These are phyloP conservation scores for Xylariaceae sp. DNA, from an alignment of 2,329 filamentous ascomycete genomes.

Conservation along the genomic window DNA sequence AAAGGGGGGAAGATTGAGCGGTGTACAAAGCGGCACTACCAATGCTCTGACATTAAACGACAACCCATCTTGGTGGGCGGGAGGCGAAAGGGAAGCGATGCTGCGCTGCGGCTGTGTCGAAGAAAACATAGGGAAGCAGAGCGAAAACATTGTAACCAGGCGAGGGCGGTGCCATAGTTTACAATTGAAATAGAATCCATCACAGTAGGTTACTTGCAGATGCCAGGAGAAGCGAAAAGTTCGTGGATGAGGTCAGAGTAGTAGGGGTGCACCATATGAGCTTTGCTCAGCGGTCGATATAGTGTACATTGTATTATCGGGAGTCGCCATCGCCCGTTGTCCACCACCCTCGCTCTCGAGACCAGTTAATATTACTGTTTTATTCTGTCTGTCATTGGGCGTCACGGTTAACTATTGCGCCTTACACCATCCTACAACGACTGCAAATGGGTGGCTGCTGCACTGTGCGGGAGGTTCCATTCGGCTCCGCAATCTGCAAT, in stretches of 20 bases:
- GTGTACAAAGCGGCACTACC: constrained; percentile 21
- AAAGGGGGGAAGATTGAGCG: constrained; percentile 18
- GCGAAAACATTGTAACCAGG: neutral
- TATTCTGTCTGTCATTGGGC: too few relatives aligned
- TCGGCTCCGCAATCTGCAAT: too few relatives aligned
- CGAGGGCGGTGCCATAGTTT: neutral
- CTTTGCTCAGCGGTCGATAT: too few relatives aligned
- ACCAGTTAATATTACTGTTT: too few relatives aligned
- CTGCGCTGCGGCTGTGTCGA: neutral
- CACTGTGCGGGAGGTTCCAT: too few relatives aligned
- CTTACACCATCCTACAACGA: too few relatives aligned
- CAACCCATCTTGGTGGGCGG: constrained; percentile 6
- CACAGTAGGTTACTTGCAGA: neutral
- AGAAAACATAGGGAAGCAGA: neutral
- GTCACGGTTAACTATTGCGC: too few relatives aligned
- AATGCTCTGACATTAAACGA: constrained; percentile 33
- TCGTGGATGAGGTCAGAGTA: neutral
- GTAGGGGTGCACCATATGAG: too few relatives aligned
- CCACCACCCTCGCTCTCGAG: too few relatives aligned
- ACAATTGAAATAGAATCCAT: neutral
- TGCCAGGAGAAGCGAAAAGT: neutral
- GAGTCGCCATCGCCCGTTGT: too few relatives aligned
- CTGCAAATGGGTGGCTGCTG: too few relatives aligned
- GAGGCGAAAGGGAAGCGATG: neutral
- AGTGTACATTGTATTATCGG: too few relatives aligned